Conservation (phyloP, 106 monocot genomes). For the Dendrobium catenatum region DNA sequence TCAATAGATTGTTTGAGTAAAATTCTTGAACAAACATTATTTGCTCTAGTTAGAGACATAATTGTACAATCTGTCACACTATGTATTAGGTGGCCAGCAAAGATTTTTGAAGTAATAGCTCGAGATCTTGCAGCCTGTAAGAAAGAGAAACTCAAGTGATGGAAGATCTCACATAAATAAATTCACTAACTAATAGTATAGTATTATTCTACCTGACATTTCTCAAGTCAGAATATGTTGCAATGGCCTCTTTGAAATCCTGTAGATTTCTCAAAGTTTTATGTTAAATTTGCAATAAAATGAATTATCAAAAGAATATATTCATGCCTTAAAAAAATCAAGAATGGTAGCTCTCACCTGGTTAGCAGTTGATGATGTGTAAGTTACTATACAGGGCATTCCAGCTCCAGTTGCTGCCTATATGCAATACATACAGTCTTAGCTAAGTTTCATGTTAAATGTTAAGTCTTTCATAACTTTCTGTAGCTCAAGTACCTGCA, state of each 20-base stretch:
- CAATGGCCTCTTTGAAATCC: conserved; percentile 90
- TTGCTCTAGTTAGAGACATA: no score
- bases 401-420: conserved; percentile 94
- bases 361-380: conserved; percentile 83
- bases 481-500: conserved; percentile 50
- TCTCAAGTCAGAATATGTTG: conserved; percentile 76
- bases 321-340: neutral
- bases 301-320: neutral
- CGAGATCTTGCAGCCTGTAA: conserved; percentile 80
- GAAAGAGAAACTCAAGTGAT: neutral
- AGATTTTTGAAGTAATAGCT: conserved; percentile 46
- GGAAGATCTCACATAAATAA: neutral
- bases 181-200: neutral
- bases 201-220: conserved; percentile 61
- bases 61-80: no score
- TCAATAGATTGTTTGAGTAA: no score
- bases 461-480: neutral
- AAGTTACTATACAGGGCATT: conserved; percentile 92
- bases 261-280: conserved; percentile 17
- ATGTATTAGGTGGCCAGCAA: conserved; percentile 36
- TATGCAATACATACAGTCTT: neutral
- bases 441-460: neutral
- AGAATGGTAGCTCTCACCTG: conserved; percentile 38
- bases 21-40: no score
- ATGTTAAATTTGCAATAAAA: neutral